These are phyloP conservation scores for Nemophila menziesii DNA, from an alignment of 257 asterid species.

Conservation along the genomic window DNA sequence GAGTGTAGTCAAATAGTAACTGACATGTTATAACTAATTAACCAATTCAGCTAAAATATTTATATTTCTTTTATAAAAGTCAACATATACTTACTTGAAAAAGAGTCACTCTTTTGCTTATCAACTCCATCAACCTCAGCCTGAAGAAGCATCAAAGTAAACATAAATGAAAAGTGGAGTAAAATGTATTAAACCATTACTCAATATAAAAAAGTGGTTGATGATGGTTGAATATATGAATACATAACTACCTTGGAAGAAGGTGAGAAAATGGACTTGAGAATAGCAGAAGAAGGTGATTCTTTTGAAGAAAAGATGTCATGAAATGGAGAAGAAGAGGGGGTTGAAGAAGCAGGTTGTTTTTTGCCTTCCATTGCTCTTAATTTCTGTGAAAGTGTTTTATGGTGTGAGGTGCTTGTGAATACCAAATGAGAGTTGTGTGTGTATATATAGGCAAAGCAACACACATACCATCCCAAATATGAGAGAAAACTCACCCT, in stretches of 20 bases:
- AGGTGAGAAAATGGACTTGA: conserved; percentile 56
- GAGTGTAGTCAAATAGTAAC: too few species aligned
- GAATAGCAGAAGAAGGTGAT: conserved; percentile 32
- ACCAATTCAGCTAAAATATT: too few species aligned
- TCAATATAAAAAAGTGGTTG: not conserved
- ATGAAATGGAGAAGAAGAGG: conserved; percentile 49
- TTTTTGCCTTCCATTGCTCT: conserved; percentile 54
- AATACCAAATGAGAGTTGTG: too few species aligned
- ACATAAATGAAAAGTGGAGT: too few species aligned
- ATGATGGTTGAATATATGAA: not conserved
- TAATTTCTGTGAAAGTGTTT: conserved; percentile 1
- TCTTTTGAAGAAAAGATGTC: conserved; percentile 75
- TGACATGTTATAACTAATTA: too few species aligned
- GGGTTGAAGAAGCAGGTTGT: conserved; percentile 34
- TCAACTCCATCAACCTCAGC: conserved; percentile 11
- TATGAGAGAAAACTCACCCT: conserved; percentile 2
- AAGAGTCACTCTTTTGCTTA: conserved; percentile 28
- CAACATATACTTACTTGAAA: conserved; percentile 28
- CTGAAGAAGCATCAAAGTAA: conserved; percentile 9
- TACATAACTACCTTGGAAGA: conserved; percentile 30
- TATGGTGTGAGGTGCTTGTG: too few species aligned
- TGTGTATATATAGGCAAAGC: too few species aligned
- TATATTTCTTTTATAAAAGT: not conserved
- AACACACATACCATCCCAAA: too few species aligned
- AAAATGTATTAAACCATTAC: not conserved